Evolutionary conservation across 805 yeast genomes (phyloP).

Genomic region (Cyberlindnera saturnus): DNA sequence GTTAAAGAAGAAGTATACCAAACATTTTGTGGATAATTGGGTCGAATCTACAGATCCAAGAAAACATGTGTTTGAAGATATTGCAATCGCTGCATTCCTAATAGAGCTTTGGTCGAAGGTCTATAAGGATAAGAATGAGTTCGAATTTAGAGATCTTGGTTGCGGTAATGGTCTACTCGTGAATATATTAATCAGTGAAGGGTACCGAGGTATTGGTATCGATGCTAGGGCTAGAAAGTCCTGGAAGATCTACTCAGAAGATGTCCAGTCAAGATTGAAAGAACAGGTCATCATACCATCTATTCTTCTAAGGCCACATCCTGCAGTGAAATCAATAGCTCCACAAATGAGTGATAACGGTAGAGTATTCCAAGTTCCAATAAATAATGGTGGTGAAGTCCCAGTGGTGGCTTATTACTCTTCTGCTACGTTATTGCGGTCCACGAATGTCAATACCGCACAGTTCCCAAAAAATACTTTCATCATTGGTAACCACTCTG

Average conservation of each 20-base stretch:
- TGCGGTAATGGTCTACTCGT: slow-evolving; percentile 93
- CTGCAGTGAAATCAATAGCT: slow-evolving; percentile 45
- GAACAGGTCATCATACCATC: slow-evolving; percentile 86
- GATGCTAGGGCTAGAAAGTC: slow-evolving; percentile 89
- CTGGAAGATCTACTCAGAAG: slow-evolving; percentile 72
- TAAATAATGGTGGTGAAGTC: slow-evolving; percentile 25
- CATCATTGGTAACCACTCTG: slow-evolving; percentile 90
- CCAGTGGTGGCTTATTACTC: slow-evolving; percentile 47
- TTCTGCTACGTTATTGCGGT: slow-evolving; percentile 37
- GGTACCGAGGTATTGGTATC: slow-evolving; percentile 75
- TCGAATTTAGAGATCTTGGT: slow-evolving; percentile 83
- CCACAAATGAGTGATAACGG: slow-evolving; percentile 60
- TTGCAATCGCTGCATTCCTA: slow-evolving; percentile 90
- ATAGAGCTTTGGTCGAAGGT: slow-evolving; percentile 75
- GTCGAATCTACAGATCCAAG: slow-evolving; percentile 91
- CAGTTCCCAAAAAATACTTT: slow-evolving; percentile 70
- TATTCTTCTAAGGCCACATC: slow-evolving; percentile 63
- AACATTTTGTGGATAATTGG: slow-evolving; percentile 73
- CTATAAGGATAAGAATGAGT: slow-evolving; percentile 33
- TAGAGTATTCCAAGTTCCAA: slow-evolving; percentile 43
- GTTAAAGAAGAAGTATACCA: slow-evolving; percentile 78
- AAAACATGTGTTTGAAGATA: slow-evolving; percentile 94
- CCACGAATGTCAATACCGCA: slow-evolving; percentile 52
- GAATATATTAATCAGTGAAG: slow-evolving; percentile 69
- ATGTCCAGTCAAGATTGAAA: slow-evolving; percentile 48